These are phyloP conservation scores for Calycina herbarum DNA, from an alignment of 2,329 filamentous ascomycete genomes.

Conservation along the genomic window DNA sequence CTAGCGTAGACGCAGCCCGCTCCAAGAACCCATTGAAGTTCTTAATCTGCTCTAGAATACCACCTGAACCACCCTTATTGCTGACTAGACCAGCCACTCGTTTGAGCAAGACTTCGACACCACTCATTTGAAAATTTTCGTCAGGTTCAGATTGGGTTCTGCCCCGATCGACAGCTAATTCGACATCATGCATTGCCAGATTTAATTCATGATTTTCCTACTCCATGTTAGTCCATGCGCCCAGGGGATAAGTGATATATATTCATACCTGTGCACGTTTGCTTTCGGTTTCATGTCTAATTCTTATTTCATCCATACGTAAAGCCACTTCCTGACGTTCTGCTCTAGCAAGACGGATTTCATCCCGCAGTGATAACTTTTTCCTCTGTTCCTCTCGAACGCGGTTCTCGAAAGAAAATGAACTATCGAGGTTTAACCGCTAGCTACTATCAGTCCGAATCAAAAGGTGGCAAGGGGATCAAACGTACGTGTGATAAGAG, in stretches of 20 bases:
- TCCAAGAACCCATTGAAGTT: slow-evolving; percentile 66
- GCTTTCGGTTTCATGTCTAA: slow-evolving; percentile 56
- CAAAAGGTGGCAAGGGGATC: neutral
- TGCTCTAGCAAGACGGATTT: slow-evolving; percentile 58
- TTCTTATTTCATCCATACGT: slow-evolving; percentile 62
- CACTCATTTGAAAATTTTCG: slow-evolving; percentile 52
- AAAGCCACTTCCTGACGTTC: slow-evolving; percentile 63
- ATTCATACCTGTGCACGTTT: slow-evolving; percentile 50
- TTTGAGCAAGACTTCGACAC: slow-evolving; percentile 58
- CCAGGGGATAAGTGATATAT: neutral
- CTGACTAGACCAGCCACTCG: slow-evolving; percentile 55
- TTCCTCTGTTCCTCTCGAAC: slow-evolving; percentile 58
- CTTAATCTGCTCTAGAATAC: slow-evolving; percentile 55
- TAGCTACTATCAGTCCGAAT: slow-evolving; percentile 19
- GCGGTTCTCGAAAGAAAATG: slow-evolving; percentile 57
- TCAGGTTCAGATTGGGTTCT: slow-evolving; percentile 50
- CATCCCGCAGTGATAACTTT: slow-evolving; percentile 55
- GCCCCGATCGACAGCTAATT: slow-evolving; percentile 54
- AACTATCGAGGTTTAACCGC: slow-evolving; percentile 61
- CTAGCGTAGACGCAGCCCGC: slow-evolving; percentile 57
- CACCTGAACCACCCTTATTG: slow-evolving; percentile 49
- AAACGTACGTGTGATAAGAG: slow-evolving; percentile 58
- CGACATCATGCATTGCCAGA: slow-evolving; percentile 60
- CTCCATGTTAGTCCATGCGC: slow-evolving; percentile 22
- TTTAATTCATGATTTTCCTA: slow-evolving; percentile 53